Conservation (phyloP, 768 basidiomycete species). For the Leccinum rimulosum region DNA sequence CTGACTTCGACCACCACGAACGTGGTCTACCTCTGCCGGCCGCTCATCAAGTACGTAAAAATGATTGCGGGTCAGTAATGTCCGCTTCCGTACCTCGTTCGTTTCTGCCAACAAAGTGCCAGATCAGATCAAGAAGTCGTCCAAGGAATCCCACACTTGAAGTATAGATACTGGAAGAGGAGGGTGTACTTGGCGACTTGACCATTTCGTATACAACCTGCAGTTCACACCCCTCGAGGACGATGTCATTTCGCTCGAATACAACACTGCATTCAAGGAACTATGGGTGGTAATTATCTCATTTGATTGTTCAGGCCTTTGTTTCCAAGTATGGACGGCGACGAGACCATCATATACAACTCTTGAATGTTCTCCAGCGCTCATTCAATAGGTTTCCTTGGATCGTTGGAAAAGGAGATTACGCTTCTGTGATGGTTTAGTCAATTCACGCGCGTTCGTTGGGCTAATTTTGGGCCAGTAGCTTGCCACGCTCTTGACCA, state of each 20-base stretch:
- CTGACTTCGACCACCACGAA: constrained; percentile 81
- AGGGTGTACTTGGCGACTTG: constrained; percentile 97
- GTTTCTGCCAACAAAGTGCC: constrained; percentile 25
- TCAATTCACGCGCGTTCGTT: background rate
- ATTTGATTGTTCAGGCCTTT: background rate
- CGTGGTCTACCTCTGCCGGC: constrained; percentile 90
- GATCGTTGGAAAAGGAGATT: constrained; percentile 90
- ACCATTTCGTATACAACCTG: constrained; percentile 80
- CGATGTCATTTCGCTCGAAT: constrained; percentile 89
- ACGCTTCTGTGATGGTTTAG: constrained; percentile 56
- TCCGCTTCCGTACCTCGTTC: constrained; percentile 1
- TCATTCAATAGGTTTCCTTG: constrained; percentile 89
- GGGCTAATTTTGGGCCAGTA: constrained; percentile 46
- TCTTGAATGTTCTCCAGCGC: constrained; percentile 76
- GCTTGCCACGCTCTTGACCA: constrained; percentile 45
- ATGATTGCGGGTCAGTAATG: constrained; percentile 76
- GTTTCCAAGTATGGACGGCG: constrained; percentile 61
- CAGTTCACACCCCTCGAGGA: constrained; percentile 93
- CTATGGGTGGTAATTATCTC: constrained; percentile 70
- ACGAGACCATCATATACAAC: constrained; percentile 87
- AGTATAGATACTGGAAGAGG: constrained; percentile 88
- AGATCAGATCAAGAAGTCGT: constrained; percentile 92
- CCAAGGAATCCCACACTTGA: constrained; percentile 63
- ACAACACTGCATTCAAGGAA: constrained; percentile 82
- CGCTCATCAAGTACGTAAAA: constrained; percentile 79